Evolutionary conservation across 106 monocot species (phyloP).

Genomic region (Ottelia alismoides): DNA sequence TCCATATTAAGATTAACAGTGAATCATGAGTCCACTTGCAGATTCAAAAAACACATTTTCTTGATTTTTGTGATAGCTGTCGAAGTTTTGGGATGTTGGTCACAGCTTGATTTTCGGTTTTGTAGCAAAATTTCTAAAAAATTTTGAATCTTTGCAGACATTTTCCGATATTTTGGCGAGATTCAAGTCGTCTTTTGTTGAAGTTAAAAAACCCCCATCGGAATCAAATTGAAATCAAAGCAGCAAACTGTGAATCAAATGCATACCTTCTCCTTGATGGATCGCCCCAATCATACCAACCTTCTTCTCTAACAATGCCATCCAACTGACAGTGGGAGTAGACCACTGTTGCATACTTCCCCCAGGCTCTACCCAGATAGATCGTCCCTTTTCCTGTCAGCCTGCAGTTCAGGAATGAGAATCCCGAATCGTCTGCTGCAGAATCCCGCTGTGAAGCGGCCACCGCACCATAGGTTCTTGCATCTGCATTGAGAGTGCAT

Average conservation of each 20-base stretch:
- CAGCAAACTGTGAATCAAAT: background rate
- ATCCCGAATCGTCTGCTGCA: slow-evolving; percentile 44
- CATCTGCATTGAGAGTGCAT: slow-evolving; percentile 51
- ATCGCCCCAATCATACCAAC: slow-evolving; percentile 95
- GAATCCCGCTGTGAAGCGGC: slow-evolving; percentile 79
- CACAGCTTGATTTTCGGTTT: no score
- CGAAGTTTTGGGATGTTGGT: no score
- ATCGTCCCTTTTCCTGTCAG: slow-evolving; percentile 48
- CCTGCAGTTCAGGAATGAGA: slow-evolving; percentile 54
- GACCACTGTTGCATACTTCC: slow-evolving; percentile 53
- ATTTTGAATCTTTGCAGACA: no score
- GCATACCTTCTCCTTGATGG: slow-evolving; percentile 54
- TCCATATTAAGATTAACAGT: no score
- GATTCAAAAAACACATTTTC: no score
- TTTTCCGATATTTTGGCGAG: no score
- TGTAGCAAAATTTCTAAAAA: no score
- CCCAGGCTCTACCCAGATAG: slow-evolving; percentile 92
- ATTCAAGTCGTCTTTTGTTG: background rate
- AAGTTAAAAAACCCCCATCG: no score
- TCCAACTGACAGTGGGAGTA: slow-evolving; percentile 59
- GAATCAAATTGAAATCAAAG: background rate
- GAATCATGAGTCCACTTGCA: no score
- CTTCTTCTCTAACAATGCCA: slow-evolving; percentile 46
- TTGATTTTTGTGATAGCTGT: no score
- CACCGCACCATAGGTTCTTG: slow-evolving; percentile 53